These are phyloP conservation scores for Lasiosphaeris hirsuta DNA, from an alignment of 495 filamentous ascomycete genomes.

Conservation along the genomic window DNA sequence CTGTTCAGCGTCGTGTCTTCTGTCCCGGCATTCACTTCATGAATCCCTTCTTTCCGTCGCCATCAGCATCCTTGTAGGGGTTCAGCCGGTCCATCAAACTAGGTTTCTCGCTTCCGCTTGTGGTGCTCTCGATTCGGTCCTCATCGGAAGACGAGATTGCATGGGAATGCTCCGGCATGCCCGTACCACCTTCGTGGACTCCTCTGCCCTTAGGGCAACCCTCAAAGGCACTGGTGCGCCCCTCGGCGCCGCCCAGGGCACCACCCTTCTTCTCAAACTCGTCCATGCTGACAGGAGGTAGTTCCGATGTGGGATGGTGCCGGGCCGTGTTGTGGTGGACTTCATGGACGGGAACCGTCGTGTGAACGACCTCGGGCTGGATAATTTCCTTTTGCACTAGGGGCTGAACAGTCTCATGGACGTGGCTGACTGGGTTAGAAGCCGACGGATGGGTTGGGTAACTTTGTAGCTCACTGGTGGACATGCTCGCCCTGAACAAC, in stretches of 20 bases:
- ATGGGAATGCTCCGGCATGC: conserved; percentile 4
- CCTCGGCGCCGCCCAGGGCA: conserved; percentile 49
- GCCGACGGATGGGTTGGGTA: conserved; percentile 17
- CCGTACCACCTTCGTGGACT: not conserved
- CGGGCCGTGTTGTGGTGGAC: conserved; percentile 58
- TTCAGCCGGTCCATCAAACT: conserved; percentile 47
- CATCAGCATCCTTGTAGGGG: conserved; percentile 32
- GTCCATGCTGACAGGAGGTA: conserved; percentile 58
- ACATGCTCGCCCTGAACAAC: conserved; percentile 58
- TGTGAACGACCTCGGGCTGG: conserved; percentile 63
- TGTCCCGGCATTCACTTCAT: too few relatives aligned
- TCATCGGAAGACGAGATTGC: not conserved
- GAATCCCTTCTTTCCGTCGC: too few relatives aligned
- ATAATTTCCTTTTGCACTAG: conserved; percentile 63
- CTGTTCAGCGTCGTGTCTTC: too few relatives aligned
- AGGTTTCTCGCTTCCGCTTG: conserved; percentile 23
- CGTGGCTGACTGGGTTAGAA: conserved; percentile 30
- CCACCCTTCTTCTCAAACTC: conserved; percentile 60
- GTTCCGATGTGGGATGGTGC: conserved; percentile 54
- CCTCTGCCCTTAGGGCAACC: conserved; percentile 33
- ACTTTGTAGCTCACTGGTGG: conserved; percentile 55
- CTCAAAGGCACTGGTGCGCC: conserved; percentile 53
- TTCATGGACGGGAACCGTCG: conserved; percentile 65
- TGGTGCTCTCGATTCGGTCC: not conserved
- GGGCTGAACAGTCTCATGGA: conserved; percentile 63